Conservation (phyloP, 2,329 filamentous ascomycete genomes). For the Intubia oerlemansii region DNA sequence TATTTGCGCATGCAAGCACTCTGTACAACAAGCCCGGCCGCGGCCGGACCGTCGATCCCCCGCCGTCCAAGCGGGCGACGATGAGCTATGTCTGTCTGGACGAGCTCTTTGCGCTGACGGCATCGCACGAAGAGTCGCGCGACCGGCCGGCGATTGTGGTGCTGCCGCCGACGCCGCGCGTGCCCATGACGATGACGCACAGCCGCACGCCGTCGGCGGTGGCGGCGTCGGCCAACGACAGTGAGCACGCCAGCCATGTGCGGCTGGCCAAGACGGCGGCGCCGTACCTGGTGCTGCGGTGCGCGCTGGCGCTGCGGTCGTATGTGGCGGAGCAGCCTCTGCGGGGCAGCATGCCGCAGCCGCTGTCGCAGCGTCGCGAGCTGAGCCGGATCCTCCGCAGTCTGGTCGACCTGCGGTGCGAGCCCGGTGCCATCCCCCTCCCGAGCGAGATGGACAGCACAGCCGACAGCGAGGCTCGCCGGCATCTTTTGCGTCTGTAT, state of each 20-base stretch:
- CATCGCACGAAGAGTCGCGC: conserved; percentile 16
- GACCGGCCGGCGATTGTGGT: conserved; percentile 16
- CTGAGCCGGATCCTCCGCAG: conserved; percentile 48
- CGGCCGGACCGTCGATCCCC: conserved; percentile 50
- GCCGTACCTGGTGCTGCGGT: conserved; percentile 64
- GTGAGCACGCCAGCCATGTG: conserved; percentile 19
- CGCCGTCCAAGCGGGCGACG: conserved; percentile 39
- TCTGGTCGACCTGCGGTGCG: conserved; percentile 45
- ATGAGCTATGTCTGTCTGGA: conserved; percentile 69
- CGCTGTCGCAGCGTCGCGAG: conserved; percentile 59
- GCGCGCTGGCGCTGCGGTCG: conserved; percentile 57
- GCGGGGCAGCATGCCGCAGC: conserved; percentile 73
- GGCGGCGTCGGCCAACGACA: conserved; percentile 9
- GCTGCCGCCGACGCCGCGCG: conserved; percentile 22
- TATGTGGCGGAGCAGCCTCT: conserved; percentile 87
- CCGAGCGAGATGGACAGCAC: conserved; percentile 26
- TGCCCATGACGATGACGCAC: conserved; percentile 9
- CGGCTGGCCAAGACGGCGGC: conserved; percentile 55
- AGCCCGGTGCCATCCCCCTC: conserved; percentile 45
- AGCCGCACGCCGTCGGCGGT: conserved; percentile 18
- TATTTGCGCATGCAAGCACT: conserved; percentile 8
- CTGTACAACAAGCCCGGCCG: conserved; percentile 44
- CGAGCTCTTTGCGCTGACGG: conserved; percentile 52
- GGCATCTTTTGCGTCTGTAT: conserved; percentile 65
- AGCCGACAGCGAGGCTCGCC: conserved; percentile 40